Percentiles rank a stretch among this genome's conserved stretches.
Evolutionary conservation across 2,329 filamentous ascomycete species (phyloP).

Genomic region (Colletotrichum sp.): DNA sequence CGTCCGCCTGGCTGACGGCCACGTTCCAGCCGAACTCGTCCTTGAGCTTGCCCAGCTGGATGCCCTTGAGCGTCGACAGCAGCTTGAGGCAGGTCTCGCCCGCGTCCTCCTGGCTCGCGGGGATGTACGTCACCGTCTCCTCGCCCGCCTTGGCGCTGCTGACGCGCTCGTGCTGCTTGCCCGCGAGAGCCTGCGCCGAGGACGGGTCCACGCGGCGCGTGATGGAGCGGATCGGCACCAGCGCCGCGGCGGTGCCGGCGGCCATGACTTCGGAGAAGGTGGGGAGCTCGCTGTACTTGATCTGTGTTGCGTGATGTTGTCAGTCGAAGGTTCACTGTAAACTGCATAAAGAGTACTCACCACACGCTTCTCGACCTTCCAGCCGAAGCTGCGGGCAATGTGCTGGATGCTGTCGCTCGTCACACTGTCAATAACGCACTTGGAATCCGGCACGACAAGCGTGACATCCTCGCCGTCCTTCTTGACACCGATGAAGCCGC

Average conservation of each 20-base stretch:
- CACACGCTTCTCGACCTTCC: slow-evolving; percentile 78
- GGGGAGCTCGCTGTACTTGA: slow-evolving; percentile 65
- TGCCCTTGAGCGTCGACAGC: slow-evolving; percentile 78
- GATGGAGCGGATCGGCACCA: slow-evolving; percentile 92
- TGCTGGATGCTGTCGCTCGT: slow-evolving; percentile 80
- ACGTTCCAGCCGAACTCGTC: slow-evolving; percentile 79
- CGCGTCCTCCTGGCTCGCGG: slow-evolving; percentile 66
- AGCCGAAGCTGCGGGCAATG: slow-evolving; percentile 80
- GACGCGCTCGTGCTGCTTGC: slow-evolving; percentile 41
- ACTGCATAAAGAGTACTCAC: slow-evolving; percentile 44
- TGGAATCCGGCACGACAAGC: slow-evolving; percentile 85
- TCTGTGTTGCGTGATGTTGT: slow-evolving; percentile 42
- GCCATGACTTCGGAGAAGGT: slow-evolving; percentile 79
- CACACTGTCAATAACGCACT: slow-evolving; percentile 85
- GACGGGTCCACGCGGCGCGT: slow-evolving; percentile 62
- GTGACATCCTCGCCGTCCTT: slow-evolving; percentile 63
- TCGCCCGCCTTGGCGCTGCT: slow-evolving; percentile 37
- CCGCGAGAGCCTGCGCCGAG: slow-evolving; percentile 43
- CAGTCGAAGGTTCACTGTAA: background rate
- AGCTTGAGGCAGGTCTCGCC: slow-evolving; percentile 77
- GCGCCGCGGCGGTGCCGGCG: slow-evolving; percentile 86
- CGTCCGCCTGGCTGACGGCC: slow-evolving; percentile 50
- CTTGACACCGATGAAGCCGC: slow-evolving; percentile 85
- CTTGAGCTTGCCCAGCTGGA: slow-evolving; percentile 81
- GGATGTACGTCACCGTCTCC: slow-evolving; percentile 62